These are phyloP conservation scores for Leccinellum albellum DNA, from an alignment of 768 basidiomycete genomes.

Conservation along the genomic window DNA sequence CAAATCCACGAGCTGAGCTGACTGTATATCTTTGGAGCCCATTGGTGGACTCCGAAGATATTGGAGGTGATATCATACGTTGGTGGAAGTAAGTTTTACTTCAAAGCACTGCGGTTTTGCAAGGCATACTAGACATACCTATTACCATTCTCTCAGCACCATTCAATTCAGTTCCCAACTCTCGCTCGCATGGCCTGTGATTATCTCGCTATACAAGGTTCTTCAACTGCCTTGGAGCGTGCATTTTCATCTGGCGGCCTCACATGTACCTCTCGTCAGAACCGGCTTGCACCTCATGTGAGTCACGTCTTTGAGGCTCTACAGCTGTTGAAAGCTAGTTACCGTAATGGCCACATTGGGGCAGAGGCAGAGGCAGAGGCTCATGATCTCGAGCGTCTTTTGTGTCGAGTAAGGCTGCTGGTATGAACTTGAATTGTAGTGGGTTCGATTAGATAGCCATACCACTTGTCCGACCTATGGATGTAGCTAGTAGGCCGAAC, in stretches of 20 bases:
- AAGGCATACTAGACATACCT: background rate
- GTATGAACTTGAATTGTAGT: background rate
- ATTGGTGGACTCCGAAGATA: background rate
- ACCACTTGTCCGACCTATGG: background rate
- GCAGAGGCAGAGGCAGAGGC: background rate
- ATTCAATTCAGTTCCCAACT: background rate
- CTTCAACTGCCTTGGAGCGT: background rate
- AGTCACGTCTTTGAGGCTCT: background rate
- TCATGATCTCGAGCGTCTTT: background rate
- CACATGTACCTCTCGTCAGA: background rate
- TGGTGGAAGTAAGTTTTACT: conserved; percentile 1
- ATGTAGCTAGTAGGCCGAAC: background rate
- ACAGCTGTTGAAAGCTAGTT: background rate
- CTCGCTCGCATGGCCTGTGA: background rate
- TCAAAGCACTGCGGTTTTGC: background rate
- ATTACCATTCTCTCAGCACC: background rate
- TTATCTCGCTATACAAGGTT: conserved; percentile 23
- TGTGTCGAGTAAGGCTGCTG: background rate
- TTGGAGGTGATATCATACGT: background rate
- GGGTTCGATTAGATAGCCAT: background rate
- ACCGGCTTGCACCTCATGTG: background rate
- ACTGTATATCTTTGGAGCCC: background rate
- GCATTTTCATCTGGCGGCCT: background rate
- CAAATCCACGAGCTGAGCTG: background rate
- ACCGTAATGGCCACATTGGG: background rate